Evolutionary conservation across 805 yeast genomes (phyloP).

Genomic region (Schizosaccharomyces lindneri): DNA sequence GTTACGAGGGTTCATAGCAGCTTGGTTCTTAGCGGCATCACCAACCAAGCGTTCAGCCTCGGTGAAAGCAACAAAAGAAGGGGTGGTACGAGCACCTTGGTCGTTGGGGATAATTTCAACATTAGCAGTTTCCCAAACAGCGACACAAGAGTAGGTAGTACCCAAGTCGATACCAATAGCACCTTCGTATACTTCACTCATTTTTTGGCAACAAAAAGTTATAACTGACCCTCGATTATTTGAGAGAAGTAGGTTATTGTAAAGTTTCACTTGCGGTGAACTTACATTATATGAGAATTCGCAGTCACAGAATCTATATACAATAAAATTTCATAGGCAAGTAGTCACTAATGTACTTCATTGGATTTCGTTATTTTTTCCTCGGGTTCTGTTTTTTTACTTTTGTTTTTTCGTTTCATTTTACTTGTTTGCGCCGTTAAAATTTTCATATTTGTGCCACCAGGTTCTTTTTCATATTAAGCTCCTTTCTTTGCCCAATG

Average conservation of each 20-base stretch:
- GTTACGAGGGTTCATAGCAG: constrained; percentile 72
- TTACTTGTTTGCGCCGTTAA: no score
- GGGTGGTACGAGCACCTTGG: constrained; percentile 96
- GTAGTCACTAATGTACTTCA: neutral
- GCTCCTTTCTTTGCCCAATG: no score
- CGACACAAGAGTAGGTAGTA: constrained; percentile 11
- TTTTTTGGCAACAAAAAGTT: neutral
- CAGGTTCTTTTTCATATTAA: no score
- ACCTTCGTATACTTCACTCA: constrained; percentile 86
- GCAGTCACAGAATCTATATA: neutral
- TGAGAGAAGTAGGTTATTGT: constrained; percentile 1
- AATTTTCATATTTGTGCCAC: no score
- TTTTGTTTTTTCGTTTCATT: neutral
- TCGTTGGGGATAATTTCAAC: constrained; percentile 93
- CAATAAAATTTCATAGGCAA: neutral
- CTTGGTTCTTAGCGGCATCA: constrained; percentile 95
- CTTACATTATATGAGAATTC: neutral
- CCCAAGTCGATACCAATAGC: constrained; percentile 64
- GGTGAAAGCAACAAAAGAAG: constrained; percentile 86
- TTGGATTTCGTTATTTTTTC: neutral
- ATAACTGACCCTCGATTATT: neutral
- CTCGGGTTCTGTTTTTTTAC: neutral
- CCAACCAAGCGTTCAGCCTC: constrained; percentile 83
- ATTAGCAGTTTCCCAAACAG: constrained; percentile 40
- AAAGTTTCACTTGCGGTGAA: neutral